Evolutionary conservation across 1,284 basidiomycete species (phyloP), one percentile per base, ranked within the genome.

Genomic region (Fomitopsis pinicola): DNA sequence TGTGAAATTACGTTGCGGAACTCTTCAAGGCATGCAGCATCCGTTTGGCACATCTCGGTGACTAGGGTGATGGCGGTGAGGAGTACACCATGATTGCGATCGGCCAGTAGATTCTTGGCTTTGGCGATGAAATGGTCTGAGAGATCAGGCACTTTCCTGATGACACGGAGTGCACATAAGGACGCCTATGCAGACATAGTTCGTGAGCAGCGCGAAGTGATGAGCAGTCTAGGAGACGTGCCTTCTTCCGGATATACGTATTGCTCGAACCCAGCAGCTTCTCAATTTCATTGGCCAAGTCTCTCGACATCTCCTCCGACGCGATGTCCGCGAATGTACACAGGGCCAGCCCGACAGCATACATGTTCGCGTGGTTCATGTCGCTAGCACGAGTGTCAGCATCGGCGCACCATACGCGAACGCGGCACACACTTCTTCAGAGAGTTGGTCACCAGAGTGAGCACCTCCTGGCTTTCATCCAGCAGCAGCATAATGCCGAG

Each of bases 291-390:
- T 97, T 96, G 53, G 91, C 92, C 69, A 98, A 80, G 81, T 98
- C 96, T 69, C 95, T 87, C 22, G 95, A 95, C 96, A 98, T 98
- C 77, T 98, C 95, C 76, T 99, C 97, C 12, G 95, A 98, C 9
- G 97, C 94, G 67, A 99, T 99, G 73, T 99, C 98, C 65, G 97
- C 97, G 74, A 99, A 99, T 0, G 97, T 99, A 72, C 96, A 98
- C 46, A 99, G 84, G 1, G 96, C 97, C 57, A 99, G 85, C 19
- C 97, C 97, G 44, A 99, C 97, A 9, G 94, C 94, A 75, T 98
- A 99, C 94, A 98, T 98, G 77, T 98, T 99, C 12, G 96, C 91
- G 77, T 98, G 96, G 76, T 99, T 98, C 95, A 99, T 96, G 78
- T 99, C 97, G 77, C 96, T 98, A 70, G n/a, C 9, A 55, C 36